Evolutionary conservation across 2,329 filamentous ascomycete genomes (phyloP).

Genomic region (Botrytis byssoidea): DNA sequence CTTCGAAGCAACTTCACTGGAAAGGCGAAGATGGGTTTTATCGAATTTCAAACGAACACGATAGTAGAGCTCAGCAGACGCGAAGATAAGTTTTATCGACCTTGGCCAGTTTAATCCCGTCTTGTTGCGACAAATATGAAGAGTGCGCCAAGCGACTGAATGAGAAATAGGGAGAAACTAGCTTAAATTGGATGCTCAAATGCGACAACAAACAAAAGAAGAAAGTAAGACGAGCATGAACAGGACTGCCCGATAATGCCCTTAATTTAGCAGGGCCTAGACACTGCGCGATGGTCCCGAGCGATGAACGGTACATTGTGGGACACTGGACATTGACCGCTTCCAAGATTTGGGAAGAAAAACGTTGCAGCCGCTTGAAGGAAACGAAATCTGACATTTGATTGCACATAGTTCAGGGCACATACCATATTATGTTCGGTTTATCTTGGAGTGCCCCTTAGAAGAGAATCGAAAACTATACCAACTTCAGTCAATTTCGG

Average conservation of each 20-base stretch:
- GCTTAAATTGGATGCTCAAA: neutral
- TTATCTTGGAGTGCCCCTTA: accelerated
- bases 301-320: neutral
- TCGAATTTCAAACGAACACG: neutral
- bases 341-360: too few species aligned
- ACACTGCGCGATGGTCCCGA: neutral
- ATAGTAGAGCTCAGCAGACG: neutral
- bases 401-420: neutral
- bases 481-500: neutral
- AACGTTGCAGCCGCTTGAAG: too few species aligned
- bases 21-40: neutral
- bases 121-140: neutral
- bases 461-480: neutral
- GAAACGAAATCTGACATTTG: accelerated
- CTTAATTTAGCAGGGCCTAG: neutral
- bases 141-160: accelerated
- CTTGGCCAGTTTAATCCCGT: accelerated
- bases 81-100: neutral
- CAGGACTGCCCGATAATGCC: neutral
- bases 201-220: too few species aligned
- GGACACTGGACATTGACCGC: neutral
- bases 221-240: neutral
- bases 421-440: neutral
- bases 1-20: neutral
- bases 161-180: neutral